A percentile compares a stretch with the other conserved stretches of the same genome.
These are phyloP conservation scores for Wallacemonas sp. DNA, from an alignment of 208 protist species.

Conservation along the genomic window DNA sequence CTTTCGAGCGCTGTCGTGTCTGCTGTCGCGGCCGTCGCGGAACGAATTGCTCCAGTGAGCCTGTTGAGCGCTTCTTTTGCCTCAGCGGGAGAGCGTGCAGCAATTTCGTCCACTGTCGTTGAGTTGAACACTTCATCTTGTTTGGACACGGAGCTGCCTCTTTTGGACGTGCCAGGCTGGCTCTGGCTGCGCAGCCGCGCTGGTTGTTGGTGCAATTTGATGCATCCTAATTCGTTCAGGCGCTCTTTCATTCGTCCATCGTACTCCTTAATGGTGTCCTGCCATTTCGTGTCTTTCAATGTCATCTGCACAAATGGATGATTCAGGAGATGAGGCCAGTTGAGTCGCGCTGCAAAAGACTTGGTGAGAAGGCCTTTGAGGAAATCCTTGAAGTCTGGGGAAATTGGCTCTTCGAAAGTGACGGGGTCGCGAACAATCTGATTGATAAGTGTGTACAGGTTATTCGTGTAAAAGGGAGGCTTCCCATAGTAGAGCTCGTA, in stretches of 20 bases:
- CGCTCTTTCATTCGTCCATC: constrained; percentile 78
- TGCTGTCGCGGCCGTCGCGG: constrained; percentile 25
- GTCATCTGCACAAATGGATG: constrained; percentile 89
- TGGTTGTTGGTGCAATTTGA: constrained; percentile 26
- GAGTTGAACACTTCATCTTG: constrained; percentile 43
- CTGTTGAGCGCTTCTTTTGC: constrained; percentile 29
- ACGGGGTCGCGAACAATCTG: constrained; percentile 94
- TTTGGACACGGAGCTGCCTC: neutral
- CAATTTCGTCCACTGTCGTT: constrained; percentile 21
- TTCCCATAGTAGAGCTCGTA: constrained; percentile 97
- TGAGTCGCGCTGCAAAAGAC: constrained; percentile 84
- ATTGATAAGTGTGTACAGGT: constrained; percentile 95
- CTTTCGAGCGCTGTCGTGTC: constrained; percentile 28
- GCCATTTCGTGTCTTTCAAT: constrained; percentile 66
- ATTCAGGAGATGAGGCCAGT: constrained; percentile 90
- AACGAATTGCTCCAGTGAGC: constrained; percentile 21
- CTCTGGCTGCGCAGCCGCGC: constrained; percentile 24
- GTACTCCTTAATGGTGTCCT: constrained; percentile 61
- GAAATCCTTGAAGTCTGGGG: constrained; percentile 87
- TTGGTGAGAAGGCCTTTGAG: constrained; percentile 95
- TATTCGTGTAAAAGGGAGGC: constrained; percentile 97
- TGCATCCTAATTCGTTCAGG: constrained; percentile 75
- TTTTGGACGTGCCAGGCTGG: neutral
- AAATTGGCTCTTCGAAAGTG: constrained; percentile 91
- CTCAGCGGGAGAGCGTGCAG: constrained; percentile 16